A percentile compares a stretch with the other conserved stretches of the same genome.
Conservation (phyloP, 1,284 basidiomycete genomes). For the Cutaneotrichosporon cyanovorans region DNA sequence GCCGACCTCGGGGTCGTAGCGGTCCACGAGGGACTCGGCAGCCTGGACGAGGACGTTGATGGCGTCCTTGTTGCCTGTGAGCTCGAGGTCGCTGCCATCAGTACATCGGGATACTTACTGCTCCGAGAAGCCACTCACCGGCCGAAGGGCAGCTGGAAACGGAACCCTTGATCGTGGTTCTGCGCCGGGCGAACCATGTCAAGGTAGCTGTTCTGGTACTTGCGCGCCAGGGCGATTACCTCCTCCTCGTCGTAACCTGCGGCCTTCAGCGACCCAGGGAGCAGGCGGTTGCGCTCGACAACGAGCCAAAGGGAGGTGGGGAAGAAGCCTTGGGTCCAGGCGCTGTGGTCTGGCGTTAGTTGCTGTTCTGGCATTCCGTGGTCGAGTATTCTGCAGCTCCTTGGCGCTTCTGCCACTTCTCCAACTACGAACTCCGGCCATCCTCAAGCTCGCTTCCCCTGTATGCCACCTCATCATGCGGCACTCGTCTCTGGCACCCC, state of each 20-base stretch:
- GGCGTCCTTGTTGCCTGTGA: constrained; percentile 24
- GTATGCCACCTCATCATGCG: too few species aligned
- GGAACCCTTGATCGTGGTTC: constrained; percentile 41
- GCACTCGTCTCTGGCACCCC: too few species aligned
- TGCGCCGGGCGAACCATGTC: constrained; percentile 18
- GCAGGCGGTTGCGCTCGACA: constrained; percentile 24
- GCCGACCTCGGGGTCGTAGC: constrained; percentile 26
- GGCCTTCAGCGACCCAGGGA: constrained; percentile 15
- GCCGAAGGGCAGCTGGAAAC: constrained; percentile 36
- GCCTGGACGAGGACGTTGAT: constrained; percentile 31
- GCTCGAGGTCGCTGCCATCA: constrained; percentile 21
- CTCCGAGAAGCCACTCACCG: constrained; percentile 27
- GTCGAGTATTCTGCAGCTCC: neutral
- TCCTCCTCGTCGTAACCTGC: constrained; percentile 21
- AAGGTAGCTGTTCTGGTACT: constrained; percentile 29
- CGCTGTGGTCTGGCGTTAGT: neutral
- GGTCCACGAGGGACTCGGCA: constrained; percentile 31
- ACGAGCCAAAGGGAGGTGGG: constrained; percentile 35
- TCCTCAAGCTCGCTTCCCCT: too few species aligned
- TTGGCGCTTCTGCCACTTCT: neutral
- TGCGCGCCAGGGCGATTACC: constrained; percentile 22
- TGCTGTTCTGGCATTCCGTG: neutral
- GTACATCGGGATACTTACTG: too few species aligned
- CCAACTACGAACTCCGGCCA: too few species aligned
- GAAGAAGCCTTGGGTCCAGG: constrained; percentile 40